These are phyloP conservation scores for Quillaja saponaria DNA, from an alignment of 306 rosid species.

Conservation along the genomic window DNA sequence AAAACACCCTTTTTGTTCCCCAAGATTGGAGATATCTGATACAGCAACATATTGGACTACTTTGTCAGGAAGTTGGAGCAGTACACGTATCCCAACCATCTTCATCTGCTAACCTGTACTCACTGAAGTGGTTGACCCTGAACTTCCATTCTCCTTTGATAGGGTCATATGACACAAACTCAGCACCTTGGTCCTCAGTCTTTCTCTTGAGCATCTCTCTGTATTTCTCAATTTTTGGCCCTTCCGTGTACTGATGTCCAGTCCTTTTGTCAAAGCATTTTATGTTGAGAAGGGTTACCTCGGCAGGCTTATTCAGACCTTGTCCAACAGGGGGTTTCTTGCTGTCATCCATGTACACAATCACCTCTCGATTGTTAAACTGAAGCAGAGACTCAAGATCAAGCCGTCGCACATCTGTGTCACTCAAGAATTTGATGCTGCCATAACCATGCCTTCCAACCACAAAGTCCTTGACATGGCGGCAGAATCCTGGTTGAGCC, in stretches of 20 bases:
- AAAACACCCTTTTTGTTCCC: neutral
- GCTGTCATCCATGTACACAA: constrained; percentile 84
- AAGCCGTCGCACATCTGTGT: constrained; percentile 86
- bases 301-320: constrained; percentile 97
- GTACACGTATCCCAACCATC: constrained; percentile 34
- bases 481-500: constrained; percentile 89
- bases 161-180: constrained; percentile 75
- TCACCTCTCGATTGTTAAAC: constrained; percentile 91
- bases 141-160: constrained; percentile 91
- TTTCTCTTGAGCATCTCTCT: constrained; percentile 88
- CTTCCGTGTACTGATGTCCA: constrained; percentile 69
- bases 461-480: constrained; percentile 78
- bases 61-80: constrained; percentile 12
- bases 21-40: neutral
- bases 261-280: constrained; percentile 80
- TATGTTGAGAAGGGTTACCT: constrained; percentile 87
- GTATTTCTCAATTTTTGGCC: constrained; percentile 78
- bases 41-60: neutral
- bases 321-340: constrained; percentile 97
- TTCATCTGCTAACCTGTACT: constrained; percentile 56
- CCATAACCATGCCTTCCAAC: constrained; percentile 94
- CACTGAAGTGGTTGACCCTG: constrained; percentile 80
- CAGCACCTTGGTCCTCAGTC: constrained; percentile 93
- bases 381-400: constrained; percentile 85
- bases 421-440: constrained; percentile 85